Percentiles rank a stretch among this genome's conserved stretches.
These are phyloP conservation scores for Leccinum pellstonianum DNA, from an alignment of 768 basidiomycete genomes.

Conservation along the genomic window DNA sequence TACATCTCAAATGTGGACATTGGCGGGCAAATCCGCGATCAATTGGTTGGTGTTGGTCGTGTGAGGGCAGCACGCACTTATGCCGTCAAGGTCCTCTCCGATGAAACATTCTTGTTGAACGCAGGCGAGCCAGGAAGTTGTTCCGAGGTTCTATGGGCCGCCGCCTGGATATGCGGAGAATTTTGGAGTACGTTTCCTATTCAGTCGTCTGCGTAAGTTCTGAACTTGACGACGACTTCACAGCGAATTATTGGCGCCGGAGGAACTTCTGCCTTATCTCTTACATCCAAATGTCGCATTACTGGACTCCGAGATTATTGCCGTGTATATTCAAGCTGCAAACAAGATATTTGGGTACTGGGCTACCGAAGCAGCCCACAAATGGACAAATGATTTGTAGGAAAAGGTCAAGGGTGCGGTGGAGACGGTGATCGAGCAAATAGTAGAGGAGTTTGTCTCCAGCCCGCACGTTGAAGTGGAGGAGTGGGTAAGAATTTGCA, in stretches of 20 bases:
- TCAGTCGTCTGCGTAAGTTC: background rate
- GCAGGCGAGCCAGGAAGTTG: conserved; percentile 71
- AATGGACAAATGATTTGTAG: conserved; percentile 76
- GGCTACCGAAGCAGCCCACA: conserved; percentile 69
- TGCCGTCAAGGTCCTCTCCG: conserved; percentile 78
- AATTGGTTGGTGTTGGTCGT: conserved; percentile 82
- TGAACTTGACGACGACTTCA: conserved; percentile 8
- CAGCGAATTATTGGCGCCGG: conserved; percentile 76
- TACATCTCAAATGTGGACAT: conserved; percentile 83
- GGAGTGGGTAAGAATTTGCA: conserved; percentile 66
- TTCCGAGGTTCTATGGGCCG: conserved; percentile 86
- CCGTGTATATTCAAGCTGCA: conserved; percentile 79
- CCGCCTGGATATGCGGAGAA: conserved; percentile 96
- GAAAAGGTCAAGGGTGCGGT: conserved; percentile 63
- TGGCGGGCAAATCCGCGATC: conserved; percentile 74
- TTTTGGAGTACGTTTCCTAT: conserved; percentile 67
- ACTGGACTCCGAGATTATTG: conserved; percentile 62
- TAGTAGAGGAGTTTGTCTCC: conserved; percentile 51
- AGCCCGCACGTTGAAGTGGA: conserved; percentile 85
- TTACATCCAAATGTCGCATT: conserved; percentile 56
- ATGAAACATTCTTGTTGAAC: conserved; percentile 70
- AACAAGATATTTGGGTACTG: conserved; percentile 87
- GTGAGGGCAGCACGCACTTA: conserved; percentile 74
- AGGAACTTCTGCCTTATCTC: conserved; percentile 40
- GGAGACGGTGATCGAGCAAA: conserved; percentile 55